These are phyloP conservation scores for Colletotrichum karsti DNA, from an alignment of 2,329 filamentous ascomycete species.

Conservation along the genomic window DNA sequence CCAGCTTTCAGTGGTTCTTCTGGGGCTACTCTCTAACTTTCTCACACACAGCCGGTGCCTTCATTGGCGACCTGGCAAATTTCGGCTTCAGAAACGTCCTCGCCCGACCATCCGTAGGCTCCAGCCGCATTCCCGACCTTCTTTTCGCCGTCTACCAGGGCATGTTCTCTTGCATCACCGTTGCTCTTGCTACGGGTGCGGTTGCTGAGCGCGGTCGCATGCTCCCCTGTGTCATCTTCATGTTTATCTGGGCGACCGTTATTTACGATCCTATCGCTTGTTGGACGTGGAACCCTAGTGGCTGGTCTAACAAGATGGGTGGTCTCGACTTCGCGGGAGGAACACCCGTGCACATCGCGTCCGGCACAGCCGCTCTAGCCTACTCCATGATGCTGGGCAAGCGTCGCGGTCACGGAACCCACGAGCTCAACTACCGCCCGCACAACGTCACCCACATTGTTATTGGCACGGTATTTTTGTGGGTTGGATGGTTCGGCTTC, in stretches of 20 bases:
- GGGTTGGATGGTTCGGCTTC: slow-evolving; percentile 97
- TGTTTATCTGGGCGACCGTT: slow-evolving; percentile 90
- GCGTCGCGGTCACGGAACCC: slow-evolving; percentile 83
- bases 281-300: slow-evolving; percentile 90
- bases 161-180: slow-evolving; percentile 89
- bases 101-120: slow-evolving; percentile 78
- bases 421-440: slow-evolving; percentile 89
- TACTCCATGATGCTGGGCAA: slow-evolving; percentile 94
- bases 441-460: slow-evolving; percentile 95
- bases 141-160: slow-evolving; percentile 88
- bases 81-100: slow-evolving; percentile 83
- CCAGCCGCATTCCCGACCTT: slow-evolving; percentile 78
- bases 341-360: slow-evolving; percentile 89
- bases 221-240: slow-evolving; percentile 89
- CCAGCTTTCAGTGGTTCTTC: slow-evolving; percentile 94
- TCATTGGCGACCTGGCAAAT: slow-evolving; percentile 82
- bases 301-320: slow-evolving; percentile 83
- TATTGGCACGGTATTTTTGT: slow-evolving; percentile 91
- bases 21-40: slow-evolving; percentile 88
- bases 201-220: slow-evolving; percentile 89
- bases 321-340: slow-evolving; percentile 90
- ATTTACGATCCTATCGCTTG: slow-evolving; percentile 94
- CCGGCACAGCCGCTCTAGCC: slow-evolving; percentile 83
- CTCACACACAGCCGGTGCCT: slow-evolving; percentile 78
- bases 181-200: slow-evolving; percentile 84